Evolutionary conservation across 768 basidiomycete species (phyloP), one percentile per base, ranked within the genome.

Genomic region (Inosperma sp.): DNA sequence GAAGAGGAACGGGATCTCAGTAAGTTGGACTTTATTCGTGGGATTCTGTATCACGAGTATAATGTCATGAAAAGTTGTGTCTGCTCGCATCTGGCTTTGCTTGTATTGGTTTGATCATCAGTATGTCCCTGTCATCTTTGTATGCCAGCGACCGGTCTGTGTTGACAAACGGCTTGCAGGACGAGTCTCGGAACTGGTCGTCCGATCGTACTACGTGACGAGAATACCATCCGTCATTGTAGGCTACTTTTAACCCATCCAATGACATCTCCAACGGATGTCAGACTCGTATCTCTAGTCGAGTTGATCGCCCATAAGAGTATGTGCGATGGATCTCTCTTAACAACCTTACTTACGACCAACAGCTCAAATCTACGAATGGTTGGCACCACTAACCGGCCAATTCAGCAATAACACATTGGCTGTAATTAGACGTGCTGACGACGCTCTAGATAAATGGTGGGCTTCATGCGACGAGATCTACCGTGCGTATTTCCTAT

Each of bases 101-200:
- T 77, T 95, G 35, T 95, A 94, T 65, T 92, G 92, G 89, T 92
- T 95, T 61, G 93, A 95, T 71, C 93, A 93, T 70, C 88, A 93
- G 90, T 91, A 60, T 55, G 86, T 74, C 25, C 48, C 48, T 19
- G 36, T 48, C 27, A 43, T 57, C 51, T 44, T 37, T 42, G 45
- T 46, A 55, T 8, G 36, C 45, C 27, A 54, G 26, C 34, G 22
- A 7, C 12, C 16, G 17, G 30, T n/a, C n/a, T n/a, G 31, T 4
- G 6, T 35, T 55, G 22, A 59, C 51, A 36, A 26, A 23, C 17
- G 21, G 52, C 31, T 51, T 50, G 26, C 51, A 92, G 89, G 66
- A 88, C 93, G 84, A 92, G 89, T 65, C 72, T 96, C 52, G 92
- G 91, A 4, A 94, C 89, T 5, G 93, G 93, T 41, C 81, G 93